A percentile compares a stretch with the other conserved stretches of the same genome.
Conservation (phyloP, 371 early-diverging fungal genomes). For the Mucor saturninus region DNA sequence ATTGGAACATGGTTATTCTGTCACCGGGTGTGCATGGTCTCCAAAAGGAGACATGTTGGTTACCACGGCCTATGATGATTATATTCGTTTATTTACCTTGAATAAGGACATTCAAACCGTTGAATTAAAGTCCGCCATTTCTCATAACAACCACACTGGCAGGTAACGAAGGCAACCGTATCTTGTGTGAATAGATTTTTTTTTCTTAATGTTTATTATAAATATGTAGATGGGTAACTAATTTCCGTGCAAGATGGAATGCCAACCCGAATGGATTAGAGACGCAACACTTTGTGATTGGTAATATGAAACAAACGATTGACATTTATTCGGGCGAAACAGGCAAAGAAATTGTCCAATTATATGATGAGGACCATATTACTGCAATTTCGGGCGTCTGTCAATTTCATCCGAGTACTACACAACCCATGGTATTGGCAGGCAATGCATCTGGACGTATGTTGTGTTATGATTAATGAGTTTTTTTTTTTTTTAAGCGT, state of each 20-base stretch:
- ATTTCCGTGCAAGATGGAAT: constrained; percentile 76
- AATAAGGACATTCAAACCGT: constrained; percentile 39
- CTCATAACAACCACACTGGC: constrained; percentile 75
- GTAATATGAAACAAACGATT: constrained; percentile 72
- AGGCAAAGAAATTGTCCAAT: constrained; percentile 51
- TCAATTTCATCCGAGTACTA: constrained; percentile 65
- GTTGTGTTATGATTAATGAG: constrained; percentile 38
- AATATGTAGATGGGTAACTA: constrained; percentile 70
- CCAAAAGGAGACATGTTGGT: constrained; percentile 62
- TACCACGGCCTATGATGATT: constrained; percentile 57
- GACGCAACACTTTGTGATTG: constrained; percentile 62
- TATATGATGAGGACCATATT: constrained; percentile 58
- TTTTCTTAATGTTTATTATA: not conserved
- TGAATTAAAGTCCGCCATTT: constrained; percentile 45
- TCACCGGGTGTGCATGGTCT: constrained; percentile 75
- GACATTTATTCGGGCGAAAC: constrained; percentile 68
- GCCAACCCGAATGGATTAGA: constrained; percentile 35
- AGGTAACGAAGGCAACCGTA: constrained; percentile 31
- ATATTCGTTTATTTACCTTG: constrained; percentile 56
- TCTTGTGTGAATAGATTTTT: not conserved
- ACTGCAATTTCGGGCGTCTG: constrained; percentile 74
- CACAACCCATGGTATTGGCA: constrained; percentile 34
- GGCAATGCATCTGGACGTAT: constrained; percentile 52
- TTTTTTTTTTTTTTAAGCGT: not conserved
- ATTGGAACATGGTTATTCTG: constrained; percentile 61